Percentiles rank a stretch among this genome's conserved stretches.
These are phyloP conservation scores for Arctostaphylos glauca DNA, from an alignment of 148 eudicot species.

Conservation along the genomic window DNA sequence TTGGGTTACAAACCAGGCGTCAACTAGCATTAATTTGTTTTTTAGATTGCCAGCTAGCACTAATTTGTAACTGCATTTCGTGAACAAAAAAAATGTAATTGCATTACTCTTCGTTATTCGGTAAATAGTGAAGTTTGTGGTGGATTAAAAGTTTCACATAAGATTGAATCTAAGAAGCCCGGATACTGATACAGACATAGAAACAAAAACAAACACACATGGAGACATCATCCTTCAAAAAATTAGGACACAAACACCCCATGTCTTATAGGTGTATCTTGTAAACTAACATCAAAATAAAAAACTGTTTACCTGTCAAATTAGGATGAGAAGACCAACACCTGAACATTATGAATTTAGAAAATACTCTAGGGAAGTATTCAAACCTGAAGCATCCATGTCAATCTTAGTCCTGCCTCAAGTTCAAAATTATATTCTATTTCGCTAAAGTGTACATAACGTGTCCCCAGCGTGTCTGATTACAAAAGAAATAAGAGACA, in stretches of 20 bases:
- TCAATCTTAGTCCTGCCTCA: no score
- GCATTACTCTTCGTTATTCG: background rate
- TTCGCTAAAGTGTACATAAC: background rate
- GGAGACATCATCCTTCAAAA: no score
- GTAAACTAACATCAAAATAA: background rate
- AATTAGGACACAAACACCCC: no score
- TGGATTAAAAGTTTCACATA: background rate
- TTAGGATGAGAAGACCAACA: background rate
- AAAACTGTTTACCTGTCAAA: background rate
- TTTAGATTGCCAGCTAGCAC: no score
- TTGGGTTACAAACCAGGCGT: background rate
- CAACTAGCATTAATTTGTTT: no score
- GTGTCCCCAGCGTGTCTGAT: background rate
- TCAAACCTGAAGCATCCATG: no score
- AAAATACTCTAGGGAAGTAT: no score
- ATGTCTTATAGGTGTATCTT: slow-evolving; percentile 1
- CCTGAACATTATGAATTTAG: no score
- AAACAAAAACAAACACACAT: no score
- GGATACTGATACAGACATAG: no score
- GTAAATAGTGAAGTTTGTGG: background rate
- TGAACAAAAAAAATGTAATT: background rate
- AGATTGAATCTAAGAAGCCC: background rate
- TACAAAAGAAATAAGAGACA: background rate
- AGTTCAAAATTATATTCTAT: no score
- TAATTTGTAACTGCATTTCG: no score